A percentile compares a stretch with the other conserved stretches of the same genome.
Evolutionary conservation across 2,329 filamentous ascomycete genomes (phyloP).

Genomic region (Beauveria asiatica): DNA sequence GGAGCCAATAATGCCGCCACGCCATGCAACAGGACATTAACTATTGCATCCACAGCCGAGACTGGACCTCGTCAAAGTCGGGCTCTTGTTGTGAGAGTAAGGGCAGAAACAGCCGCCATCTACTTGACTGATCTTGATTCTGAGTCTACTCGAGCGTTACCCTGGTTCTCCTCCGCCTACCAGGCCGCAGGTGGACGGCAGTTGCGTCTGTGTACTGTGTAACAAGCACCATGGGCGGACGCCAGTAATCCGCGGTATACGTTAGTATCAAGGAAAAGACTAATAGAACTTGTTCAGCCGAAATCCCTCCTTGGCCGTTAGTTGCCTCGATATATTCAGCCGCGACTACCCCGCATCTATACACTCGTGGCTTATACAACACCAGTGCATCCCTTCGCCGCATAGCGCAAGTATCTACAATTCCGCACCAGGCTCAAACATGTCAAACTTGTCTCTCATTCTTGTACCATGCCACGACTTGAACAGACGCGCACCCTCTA

Average conservation of each 20-base stretch:
- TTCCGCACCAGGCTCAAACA: not conserved
- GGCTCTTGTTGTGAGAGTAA: no score
- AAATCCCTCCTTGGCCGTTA: no score
- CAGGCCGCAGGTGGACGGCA: not conserved
- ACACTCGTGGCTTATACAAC: not conserved
- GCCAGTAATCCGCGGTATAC: slow-evolving; percentile 13
- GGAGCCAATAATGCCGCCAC: not conserved
- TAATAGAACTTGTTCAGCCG: no score
- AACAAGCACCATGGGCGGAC: not conserved
- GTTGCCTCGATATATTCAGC: not conserved
- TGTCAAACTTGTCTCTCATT: not conserved
- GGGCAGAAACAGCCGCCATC: no score
- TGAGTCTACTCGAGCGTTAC: not conserved
- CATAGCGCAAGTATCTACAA: not conserved
- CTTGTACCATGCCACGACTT: not conserved
- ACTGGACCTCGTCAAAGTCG: no score
- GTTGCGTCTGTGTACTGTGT: not conserved
- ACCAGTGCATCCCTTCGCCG: not conserved
- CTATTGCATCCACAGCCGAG: not conserved
- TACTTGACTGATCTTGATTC: not conserved
- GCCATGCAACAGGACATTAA: not conserved
- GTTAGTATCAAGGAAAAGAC: no score
- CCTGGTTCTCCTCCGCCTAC: not conserved
- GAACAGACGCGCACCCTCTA: not conserved
- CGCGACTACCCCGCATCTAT: not conserved